These are phyloP conservation scores for Viridothelium virens DNA, from an alignment of 495 filamentous ascomycete genomes.

Conservation along the genomic window DNA sequence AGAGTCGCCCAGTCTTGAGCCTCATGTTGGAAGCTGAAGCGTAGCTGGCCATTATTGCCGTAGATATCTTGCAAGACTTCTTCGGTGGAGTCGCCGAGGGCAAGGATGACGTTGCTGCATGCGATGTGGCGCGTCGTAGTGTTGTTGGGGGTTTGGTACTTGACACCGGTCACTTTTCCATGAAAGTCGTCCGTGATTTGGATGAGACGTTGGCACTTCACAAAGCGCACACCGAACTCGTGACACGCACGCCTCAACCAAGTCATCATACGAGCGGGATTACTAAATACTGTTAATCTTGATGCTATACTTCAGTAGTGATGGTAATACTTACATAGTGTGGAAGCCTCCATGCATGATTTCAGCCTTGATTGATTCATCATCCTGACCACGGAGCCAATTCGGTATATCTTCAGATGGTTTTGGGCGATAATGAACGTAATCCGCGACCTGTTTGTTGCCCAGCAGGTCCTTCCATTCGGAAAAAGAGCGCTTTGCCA, in stretches of 20 bases:
- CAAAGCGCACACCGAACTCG: neutral
- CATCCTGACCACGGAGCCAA: neutral
- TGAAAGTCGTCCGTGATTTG: neutral
- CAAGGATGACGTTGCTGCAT: neutral
- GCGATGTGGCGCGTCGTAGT: neutral
- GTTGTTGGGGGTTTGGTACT: neutral
- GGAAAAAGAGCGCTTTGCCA: neutral
- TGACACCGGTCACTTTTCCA: neutral
- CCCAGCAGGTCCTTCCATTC: neutral
- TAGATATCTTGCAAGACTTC: neutral
- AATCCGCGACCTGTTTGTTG: neutral
- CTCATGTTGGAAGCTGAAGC: neutral
- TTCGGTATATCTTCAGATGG: neutral
- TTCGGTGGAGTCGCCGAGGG: neutral
- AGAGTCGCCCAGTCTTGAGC: neutral
- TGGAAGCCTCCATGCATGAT: neutral
- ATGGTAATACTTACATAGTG: neutral
- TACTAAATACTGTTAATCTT: neutral
- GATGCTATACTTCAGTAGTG: neutral
- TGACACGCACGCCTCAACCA: conserved; percentile 2
- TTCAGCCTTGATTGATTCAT: neutral
- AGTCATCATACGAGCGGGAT: neutral
- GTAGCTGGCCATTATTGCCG: neutral
- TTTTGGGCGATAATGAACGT: neutral
- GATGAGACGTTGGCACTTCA: neutral